A percentile compares a stretch with the other conserved stretches of the same genome.
phyloP scores from a whole-genome alignment of 1,284 basidiomycete species.

The Chondrostereum purpureum region DNA sequence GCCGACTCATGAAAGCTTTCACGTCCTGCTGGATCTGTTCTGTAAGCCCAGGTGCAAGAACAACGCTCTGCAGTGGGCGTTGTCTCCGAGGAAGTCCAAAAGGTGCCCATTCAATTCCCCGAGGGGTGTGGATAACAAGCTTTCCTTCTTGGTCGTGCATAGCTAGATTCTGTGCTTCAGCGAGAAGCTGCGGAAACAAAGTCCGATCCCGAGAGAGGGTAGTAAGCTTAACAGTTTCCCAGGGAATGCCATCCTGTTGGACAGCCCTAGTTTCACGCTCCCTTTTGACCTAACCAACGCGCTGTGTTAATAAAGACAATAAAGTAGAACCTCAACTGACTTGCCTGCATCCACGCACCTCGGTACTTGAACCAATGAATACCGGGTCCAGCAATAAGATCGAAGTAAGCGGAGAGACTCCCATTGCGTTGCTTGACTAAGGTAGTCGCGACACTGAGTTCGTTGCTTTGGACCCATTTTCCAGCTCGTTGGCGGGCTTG shows the following conservation, averaged over 20 bases:
- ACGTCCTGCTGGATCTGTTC: conserved; percentile 81
- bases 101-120: conserved; percentile 94
- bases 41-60: conserved; percentile 74
- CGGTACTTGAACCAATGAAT: conserved; percentile 89
- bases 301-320: conserved; percentile 12
- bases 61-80: conserved; percentile 87
- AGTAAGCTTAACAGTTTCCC: conserved; percentile 96
- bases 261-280: conserved; percentile 92
- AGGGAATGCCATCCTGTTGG: conserved; percentile 87
- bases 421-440: conserved; percentile 88
- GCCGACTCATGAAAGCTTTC: conserved; percentile 74
- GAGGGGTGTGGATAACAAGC: conserved; percentile 93
- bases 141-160: conserved; percentile 87
- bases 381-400: conserved; percentile 92
- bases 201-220: conserved; percentile 81
- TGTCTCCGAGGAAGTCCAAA: conserved; percentile 92
- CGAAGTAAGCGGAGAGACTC: conserved; percentile 81
- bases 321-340: conserved; percentile 16
- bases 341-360: conserved; percentile 92
- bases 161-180: conserved; percentile 86
- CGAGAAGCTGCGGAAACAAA: conserved; percentile 77
- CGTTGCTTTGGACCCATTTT: conserved; percentile 74
- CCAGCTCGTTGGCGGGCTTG: conserved; percentile 23
- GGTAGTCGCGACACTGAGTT: conserved; percentile 90
- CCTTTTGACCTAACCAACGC: conserved; percentile 70